A percentile compares a stretch with the other conserved stretches of the same genome.
Conservation (phyloP, 371 early-diverging fungal species). For the Lichtheimia corymbifera region DNA sequence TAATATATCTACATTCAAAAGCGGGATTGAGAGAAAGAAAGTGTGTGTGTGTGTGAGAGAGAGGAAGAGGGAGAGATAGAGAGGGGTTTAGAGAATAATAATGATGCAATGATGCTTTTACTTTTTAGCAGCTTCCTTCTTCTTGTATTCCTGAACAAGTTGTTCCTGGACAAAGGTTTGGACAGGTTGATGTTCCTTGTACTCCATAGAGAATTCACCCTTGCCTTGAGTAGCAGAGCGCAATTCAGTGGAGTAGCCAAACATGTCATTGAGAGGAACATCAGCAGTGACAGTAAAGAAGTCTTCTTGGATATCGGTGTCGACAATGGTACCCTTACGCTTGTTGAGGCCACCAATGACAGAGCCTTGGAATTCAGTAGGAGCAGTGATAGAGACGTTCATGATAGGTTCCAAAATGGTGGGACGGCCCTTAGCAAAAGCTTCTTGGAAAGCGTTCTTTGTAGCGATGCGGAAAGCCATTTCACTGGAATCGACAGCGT, state of each 20-base stretch:
- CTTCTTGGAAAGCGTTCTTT: constrained; percentile 87
- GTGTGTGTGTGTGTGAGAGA: no score
- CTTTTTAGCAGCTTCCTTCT: constrained; percentile 27
- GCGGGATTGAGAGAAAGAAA: no score
- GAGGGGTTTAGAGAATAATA: neutral
- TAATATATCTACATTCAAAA: constrained; percentile 2
- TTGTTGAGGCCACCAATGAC: constrained; percentile 93
- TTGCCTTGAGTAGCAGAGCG: constrained; percentile 95
- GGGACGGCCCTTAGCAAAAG: constrained; percentile 79
- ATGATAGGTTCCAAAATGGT: constrained; percentile 95
- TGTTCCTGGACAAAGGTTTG: constrained; percentile 79
- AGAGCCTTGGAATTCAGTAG: constrained; percentile 93
- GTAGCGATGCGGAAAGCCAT: constrained; percentile 95
- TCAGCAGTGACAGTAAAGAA: constrained; percentile 85
- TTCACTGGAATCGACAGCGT: constrained; percentile 96
- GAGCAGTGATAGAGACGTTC: constrained; percentile 91
- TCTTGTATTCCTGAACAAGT: constrained; percentile 79
- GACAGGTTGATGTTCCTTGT: constrained; percentile 88
- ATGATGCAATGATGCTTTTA: neutral
- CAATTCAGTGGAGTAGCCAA: constrained; percentile 96
- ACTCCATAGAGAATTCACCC: constrained; percentile 98
- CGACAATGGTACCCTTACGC: constrained; percentile 93
- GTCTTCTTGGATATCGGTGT: constrained; percentile 94
- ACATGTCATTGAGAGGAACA: constrained; percentile 96
- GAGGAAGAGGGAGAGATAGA: neutral